A percentile compares a stretch with the other conserved stretches of the same genome.
These are phyloP conservation scores for Camelina hispida DNA, from an alignment of 345 rosid genomes.

Conservation along the genomic window DNA sequence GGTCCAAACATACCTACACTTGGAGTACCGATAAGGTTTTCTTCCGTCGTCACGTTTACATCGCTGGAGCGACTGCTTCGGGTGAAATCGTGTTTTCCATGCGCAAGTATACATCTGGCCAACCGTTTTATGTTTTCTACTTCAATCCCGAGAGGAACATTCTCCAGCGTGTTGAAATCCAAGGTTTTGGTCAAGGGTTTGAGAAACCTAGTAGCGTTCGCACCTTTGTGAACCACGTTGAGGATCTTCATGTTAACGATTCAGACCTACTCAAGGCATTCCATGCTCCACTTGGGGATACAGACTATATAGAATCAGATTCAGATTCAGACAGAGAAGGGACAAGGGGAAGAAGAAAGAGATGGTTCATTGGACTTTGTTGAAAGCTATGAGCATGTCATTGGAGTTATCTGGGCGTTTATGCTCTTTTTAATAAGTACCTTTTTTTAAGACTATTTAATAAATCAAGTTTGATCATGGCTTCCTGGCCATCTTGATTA, in stretches of 20 bases:
- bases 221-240: neutral
- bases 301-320: neutral
- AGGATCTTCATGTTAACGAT: neutral
- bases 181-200: neutral
- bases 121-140: constrained; percentile 6
- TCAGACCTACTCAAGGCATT: neutral
- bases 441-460: too few relatives aligned
- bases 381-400: neutral
- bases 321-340: neutral
- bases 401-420: neutral
- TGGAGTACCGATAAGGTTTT: neutral
- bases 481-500: neutral
- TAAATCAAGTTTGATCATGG: too few relatives aligned
- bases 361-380: neutral
- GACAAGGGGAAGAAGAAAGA: neutral
- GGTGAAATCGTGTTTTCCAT: neutral
- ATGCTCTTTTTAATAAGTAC: too few relatives aligned
- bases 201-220: neutral
- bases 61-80: neutral
- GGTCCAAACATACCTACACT: neutral
- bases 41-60: neutral
- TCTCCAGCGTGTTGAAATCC: neutral
- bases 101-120: neutral
- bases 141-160: neutral
- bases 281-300: neutral